Base-by-base conservation (phyloP, 169 alveolate species). In the Plasmodium inui region DNA sequence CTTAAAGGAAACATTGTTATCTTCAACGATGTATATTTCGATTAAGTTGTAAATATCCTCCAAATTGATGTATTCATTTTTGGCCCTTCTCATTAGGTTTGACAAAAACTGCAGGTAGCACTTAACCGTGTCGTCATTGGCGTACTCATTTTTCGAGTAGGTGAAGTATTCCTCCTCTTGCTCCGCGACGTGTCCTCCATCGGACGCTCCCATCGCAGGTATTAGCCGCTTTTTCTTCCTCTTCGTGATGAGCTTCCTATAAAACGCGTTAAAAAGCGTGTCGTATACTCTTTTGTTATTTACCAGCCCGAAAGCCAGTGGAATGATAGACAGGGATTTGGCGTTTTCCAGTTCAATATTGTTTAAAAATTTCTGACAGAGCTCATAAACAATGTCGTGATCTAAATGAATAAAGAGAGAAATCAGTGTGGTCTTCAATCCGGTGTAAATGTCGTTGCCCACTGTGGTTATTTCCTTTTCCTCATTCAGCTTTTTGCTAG, bases 391-490 rank as follows among this genome's bases (percentile, higher is more conserved):
- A 57, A 88, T 88, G 9, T 76, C 74, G 73, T 88, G 94, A 50
- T 88, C 94, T 79, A 88, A 53, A 88, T 80, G 94, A 61, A 88
- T 79, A 79, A 88, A 78, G 22, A 88, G 72, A 6, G 94, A 88
- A 34, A 79, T 79, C 0, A 88, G 41, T 26, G 94, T 88, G 2
- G 94, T 39, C 72, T 88, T 88, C 73, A 88, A 88, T 78, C 94
- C 94, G 30, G 83, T 46, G 82, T 88, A 80, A 61, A 88, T 22
- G 57, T 88, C 94, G 71, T 88, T 88, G 26, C 82, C 94, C 34
- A 88, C 37, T 34, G 78, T 88, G 44, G 37, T 80, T 17, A 79
- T 90, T 67, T 88, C 79, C 71, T 61, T 88, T 41, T 88, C 94
- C 12, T 90, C 89, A 88, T 88, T 88, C 71, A 78, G 61, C 34